Conservation (phyloP, 2,329 filamentous ascomycete genomes). For the Hymenoscyphus scutula region DNA sequence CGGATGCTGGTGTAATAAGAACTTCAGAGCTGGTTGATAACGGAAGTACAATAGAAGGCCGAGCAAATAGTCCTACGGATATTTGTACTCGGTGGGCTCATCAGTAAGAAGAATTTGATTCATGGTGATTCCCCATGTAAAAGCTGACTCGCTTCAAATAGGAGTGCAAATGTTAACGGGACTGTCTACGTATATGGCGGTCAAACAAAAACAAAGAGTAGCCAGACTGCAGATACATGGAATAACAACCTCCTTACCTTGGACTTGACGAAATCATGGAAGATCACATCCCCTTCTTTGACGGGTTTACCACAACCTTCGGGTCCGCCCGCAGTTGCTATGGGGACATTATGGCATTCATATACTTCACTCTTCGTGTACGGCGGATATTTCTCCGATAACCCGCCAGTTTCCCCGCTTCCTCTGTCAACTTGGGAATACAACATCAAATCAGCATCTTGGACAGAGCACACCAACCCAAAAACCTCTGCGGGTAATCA, state of each 20-base stretch:
- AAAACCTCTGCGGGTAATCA: constrained; percentile 62
- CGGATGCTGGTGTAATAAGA: constrained; percentile 47
- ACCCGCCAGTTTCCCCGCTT: constrained; percentile 53
- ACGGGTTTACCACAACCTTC: constrained; percentile 61
- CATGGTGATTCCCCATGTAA: not conserved
- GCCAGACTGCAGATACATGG: constrained; percentile 59
- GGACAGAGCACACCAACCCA: constrained; percentile 62
- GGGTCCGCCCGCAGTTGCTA: constrained; percentile 68
- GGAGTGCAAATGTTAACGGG: constrained; percentile 65
- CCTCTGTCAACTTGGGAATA: constrained; percentile 70
- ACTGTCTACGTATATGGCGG: constrained; percentile 77
- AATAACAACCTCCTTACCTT: constrained; percentile 70
- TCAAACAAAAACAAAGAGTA: constrained; percentile 54
- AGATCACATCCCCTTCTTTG: constrained; percentile 60
- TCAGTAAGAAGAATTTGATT: constrained; percentile 39
- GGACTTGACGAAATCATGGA: constrained; percentile 73
- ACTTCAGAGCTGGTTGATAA: constrained; percentile 35
- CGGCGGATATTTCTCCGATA: constrained; percentile 70
- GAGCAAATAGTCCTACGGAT: constrained; percentile 50
- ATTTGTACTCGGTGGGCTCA: constrained; percentile 66
- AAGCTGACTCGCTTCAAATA: constrained; percentile 15
- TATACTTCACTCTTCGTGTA: constrained; percentile 69
- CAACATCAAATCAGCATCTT: constrained; percentile 54
- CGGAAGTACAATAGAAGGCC: constrained; percentile 37
- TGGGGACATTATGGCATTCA: constrained; percentile 76